Conservation (phyloP, 2,329 filamentous ascomycete genomes). For the Domatiomyces globalis region DNA sequence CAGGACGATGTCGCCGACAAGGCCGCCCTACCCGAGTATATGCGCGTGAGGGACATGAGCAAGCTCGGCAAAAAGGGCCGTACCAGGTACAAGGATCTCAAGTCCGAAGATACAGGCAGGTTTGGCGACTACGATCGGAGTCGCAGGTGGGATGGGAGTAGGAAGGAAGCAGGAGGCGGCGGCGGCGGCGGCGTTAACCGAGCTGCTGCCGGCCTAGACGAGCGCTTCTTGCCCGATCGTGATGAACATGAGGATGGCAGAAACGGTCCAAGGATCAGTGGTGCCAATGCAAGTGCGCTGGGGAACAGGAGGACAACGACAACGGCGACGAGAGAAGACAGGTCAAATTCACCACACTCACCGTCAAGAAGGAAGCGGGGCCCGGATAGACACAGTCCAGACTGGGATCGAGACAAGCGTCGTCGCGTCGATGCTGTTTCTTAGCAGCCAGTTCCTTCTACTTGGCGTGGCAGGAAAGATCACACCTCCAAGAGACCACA, state of each 20-base stretch:
- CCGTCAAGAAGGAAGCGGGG: constrained; percentile 6
- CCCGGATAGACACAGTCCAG: constrained; percentile 2
- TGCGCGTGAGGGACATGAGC: constrained; percentile 88
- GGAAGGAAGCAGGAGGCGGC: constrained; percentile 19
- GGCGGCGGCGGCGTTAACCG: constrained; percentile 15
- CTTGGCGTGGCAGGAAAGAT: too few relatives aligned
- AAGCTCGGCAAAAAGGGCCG: constrained; percentile 85
- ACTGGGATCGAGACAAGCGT: constrained; percentile 21
- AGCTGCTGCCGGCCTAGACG: constrained; percentile 29
- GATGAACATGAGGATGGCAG: too few relatives aligned
- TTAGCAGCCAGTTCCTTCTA: neutral
- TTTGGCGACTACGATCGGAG: constrained; percentile 51
- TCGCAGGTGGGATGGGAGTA: constrained; percentile 16
- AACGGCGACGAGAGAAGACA: constrained; percentile 10
- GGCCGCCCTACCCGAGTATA: constrained; percentile 72
- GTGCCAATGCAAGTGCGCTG: constrained; percentile 33
- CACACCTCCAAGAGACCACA: neutral
- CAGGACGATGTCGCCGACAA: constrained; percentile 71
- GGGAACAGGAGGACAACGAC: constrained; percentile 23
- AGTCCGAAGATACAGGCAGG: constrained; percentile 74
- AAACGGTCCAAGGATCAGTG: constrained; percentile 24
- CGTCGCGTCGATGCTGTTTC: neutral
- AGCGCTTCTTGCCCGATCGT: constrained; percentile 34
- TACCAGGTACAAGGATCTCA: constrained; percentile 78
- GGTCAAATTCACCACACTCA: constrained; percentile 14